Percentiles rank a stretch among this genome's conserved stretches.
These are phyloP conservation scores for Metarhizium album DNA, from an alignment of 2,329 filamentous ascomycete species.

Conservation along the genomic window DNA sequence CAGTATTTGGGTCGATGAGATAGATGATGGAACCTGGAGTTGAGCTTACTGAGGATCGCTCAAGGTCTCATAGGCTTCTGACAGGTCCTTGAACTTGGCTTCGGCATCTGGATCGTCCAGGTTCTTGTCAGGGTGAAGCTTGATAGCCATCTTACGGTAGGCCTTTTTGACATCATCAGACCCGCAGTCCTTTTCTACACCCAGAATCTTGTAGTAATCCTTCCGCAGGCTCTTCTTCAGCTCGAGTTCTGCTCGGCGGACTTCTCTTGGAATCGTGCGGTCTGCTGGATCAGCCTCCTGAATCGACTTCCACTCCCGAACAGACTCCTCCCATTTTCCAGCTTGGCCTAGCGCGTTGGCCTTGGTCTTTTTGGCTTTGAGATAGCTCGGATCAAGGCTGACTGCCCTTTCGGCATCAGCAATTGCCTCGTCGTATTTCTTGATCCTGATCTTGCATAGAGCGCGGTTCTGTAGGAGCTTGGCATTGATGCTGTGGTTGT, in stretches of 20 bases:
- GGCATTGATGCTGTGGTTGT: slow-evolving; percentile 85
- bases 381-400: slow-evolving; percentile 70
- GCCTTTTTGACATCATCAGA: slow-evolving; percentile 90
- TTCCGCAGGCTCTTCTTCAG: slow-evolving; percentile 96
- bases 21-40: neutral
- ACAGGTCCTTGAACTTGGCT: slow-evolving; percentile 93
- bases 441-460: slow-evolving; percentile 71
- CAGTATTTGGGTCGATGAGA: slow-evolving; percentile 17
- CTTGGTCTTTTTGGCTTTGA: slow-evolving; percentile 86
- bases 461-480: slow-evolving; percentile 93
- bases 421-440: slow-evolving; percentile 73
- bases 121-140: slow-evolving; percentile 97
- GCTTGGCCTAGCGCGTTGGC: slow-evolving; percentile 80
- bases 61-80: slow-evolving; percentile 91
- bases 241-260: slow-evolving; percentile 84
- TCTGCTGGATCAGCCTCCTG: slow-evolving; percentile 77
- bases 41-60: slow-evolving; percentile 77
- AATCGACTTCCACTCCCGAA: slow-evolving; percentile 80
- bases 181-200: slow-evolving; percentile 72
- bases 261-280: slow-evolving; percentile 67
- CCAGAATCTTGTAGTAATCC: slow-evolving; percentile 98
- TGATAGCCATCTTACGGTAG: slow-evolving; percentile 87
- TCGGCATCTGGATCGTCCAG: slow-evolving; percentile 74
- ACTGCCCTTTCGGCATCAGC: slow-evolving; percentile 78
- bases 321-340: slow-evolving; percentile 85